Evolutionary conservation across 768 basidiomycete genomes (phyloP), one percentile per base, ranked within the genome.

Genomic region (Xerocomus spinulosus): DNA sequence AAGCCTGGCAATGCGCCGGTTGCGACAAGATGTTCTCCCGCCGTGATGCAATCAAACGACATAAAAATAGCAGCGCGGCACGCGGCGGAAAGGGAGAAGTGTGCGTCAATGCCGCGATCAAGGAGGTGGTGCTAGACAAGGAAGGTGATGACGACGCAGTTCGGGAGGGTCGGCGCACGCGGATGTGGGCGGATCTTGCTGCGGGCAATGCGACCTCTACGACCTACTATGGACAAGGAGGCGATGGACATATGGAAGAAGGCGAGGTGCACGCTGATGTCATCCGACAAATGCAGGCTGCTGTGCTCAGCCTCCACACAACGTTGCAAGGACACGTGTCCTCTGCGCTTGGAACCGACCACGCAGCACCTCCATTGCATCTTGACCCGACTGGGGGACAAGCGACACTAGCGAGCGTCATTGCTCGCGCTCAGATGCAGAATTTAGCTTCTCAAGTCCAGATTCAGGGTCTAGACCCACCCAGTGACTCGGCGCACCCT

Each of bases 11-110:
- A 55, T 90, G 87, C 57, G 73, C 69, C 30, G 87, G 85, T 3
- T 90, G 87, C 59, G 76, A 74, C 38, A 87, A 86, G 65, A 68
- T 83, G 18, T 90, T 89, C 59, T 85, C 84, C 2, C 69, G 83
- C n/a, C 74, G 83, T 36, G 87, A 90, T 61, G 87, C 87, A 3
- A 83, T 89, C 60, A 86, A 85, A 61, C 76, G 85, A 20, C 87
- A 89, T 54, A 85, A 84, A 64, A 81, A 83, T 56, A 75, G 77
- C 37, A 75, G 73, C 26, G 75, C 74, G 49, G 66, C 67, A 29
- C 72, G 79, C 15, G 79, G 78, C 15, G 72, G 73, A 9, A 78
- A 72, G 53, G 74, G 73, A 37, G 73, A 76, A 53, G 58, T 61
- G 21, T 89, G 86, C 55, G 64, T 78, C 35, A 70, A 68, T 12